Evolutionary conservation across 352 stramenopile species (phyloP).

Genomic region (Pythium insidiosum): DNA sequence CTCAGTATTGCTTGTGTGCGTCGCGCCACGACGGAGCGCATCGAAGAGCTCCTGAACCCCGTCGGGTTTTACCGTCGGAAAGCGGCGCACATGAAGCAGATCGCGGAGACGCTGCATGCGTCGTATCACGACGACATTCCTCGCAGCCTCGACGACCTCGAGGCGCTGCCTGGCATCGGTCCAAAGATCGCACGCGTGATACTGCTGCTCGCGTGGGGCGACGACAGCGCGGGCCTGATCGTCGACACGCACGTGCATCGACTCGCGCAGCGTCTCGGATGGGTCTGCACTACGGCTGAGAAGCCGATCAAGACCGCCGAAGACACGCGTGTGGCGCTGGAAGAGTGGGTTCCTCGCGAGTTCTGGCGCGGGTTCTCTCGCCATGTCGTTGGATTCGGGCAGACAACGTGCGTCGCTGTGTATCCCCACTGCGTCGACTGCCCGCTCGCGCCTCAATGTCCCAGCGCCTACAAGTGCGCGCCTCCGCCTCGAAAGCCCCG

Average conservation of each 20-base stretch:
- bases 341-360: slow-evolving; percentile 52
- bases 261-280: slow-evolving; percentile 48
- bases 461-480: slow-evolving; percentile 27
- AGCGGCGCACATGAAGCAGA: slow-evolving; percentile 45
- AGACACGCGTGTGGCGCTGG: slow-evolving; percentile 40
- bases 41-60: slow-evolving; percentile 46
- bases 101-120: slow-evolving; percentile 30
- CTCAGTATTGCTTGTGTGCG: slow-evolving; percentile 41
- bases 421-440: slow-evolving; percentile 48
- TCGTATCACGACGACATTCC: slow-evolving; percentile 44
- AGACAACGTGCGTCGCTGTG: slow-evolving; percentile 46
- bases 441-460: slow-evolving; percentile 39
- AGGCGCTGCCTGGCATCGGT: slow-evolving; percentile 49
- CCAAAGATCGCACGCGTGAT: slow-evolving; percentile 72
- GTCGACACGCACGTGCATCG: slow-evolving; percentile 79
- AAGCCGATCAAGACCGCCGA: slow-evolving; percentile 19
- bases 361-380: slow-evolving; percentile 56
- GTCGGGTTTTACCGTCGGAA: slow-evolving; percentile 75
- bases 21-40: slow-evolving; percentile 14
- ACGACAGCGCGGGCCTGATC: slow-evolving; percentile 50
- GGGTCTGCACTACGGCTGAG: slow-evolving; percentile 15
- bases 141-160: slow-evolving; percentile 25
- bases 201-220: slow-evolving; percentile 47
- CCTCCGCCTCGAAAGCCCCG: too few species aligned
- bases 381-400: slow-evolving; percentile 67